Base-by-base conservation (phyloP, 257 asterid species). In the Salvia miltiorrhiza region DNA sequence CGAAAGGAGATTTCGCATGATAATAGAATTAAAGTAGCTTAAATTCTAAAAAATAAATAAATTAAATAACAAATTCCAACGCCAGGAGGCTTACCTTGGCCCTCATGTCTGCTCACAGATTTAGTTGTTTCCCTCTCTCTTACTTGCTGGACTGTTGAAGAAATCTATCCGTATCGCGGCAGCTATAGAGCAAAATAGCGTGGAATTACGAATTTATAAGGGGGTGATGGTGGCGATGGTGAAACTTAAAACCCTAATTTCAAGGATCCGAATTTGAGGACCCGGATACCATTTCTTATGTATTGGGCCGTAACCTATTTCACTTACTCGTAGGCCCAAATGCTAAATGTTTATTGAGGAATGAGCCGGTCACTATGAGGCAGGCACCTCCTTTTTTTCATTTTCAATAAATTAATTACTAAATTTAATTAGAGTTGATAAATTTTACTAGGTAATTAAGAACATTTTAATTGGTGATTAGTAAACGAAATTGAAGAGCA, bases 31-130 rank as follows among this genome's bases (percentile, higher is more conserved):
- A 12, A 53, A 23, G 19, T 20, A 45, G 52, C 52, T n/a, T 1
- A 45, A 45, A 13, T 44, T 8, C 1, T 5, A 52, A 16, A 7
- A 4, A 50, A 7, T 9, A 1, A 7, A n/a, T n/a, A 5, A 20
- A 2, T 5, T 2, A 17, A 48, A 48, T 9, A 3, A 20, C 12
- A 11, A 20, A 13, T 12, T 11, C 10, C 1, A 26, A 43, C 7
- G 16, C 0, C 9, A 21, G 10, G 24, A 54, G 12, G 10, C 41
- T 33, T 40, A 78, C 83, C 83, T 78, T 78, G 11, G 83, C 83
- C 74, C 83, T 78, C 80, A 78, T 78, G 39, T 44, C 69, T 13
- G 20, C 41, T 64, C 67, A 37, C 60, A 21, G n/a, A 32, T 12
- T 64, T 12, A 32, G 12, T 49, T 43, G 45, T 9, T 20, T 21